A percentile compares a stretch with the other conserved stretches of the same genome.
Evolutionary conservation across 2,329 filamentous ascomycete genomes (phyloP).

Genomic region (Allantophomopsis cytisporea): DNA sequence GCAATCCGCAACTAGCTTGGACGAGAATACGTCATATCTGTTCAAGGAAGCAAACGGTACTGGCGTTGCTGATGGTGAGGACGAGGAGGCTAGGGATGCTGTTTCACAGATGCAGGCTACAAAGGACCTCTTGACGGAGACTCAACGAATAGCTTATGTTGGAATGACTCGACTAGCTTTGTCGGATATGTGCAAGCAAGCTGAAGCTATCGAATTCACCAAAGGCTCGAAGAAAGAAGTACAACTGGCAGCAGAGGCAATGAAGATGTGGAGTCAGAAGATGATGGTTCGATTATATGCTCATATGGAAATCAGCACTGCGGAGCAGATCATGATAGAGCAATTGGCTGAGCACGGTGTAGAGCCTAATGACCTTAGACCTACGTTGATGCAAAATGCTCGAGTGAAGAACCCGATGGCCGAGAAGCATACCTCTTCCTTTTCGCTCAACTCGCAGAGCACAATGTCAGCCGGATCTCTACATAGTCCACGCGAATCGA

Average conservation of each 20-base stretch:
- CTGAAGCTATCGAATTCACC: slow-evolving; percentile 44
- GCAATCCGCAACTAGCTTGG: slow-evolving; percentile 87
- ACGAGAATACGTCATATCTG: slow-evolving; percentile 91
- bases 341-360: slow-evolving; percentile 90
- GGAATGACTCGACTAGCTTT: slow-evolving; percentile 76
- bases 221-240: slow-evolving; percentile 61
- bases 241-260: slow-evolving; percentile 56
- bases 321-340: slow-evolving; percentile 97
- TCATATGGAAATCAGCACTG: slow-evolving; percentile 90
- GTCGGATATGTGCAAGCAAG: slow-evolving; percentile 58
- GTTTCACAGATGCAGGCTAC: slow-evolving; percentile 88
- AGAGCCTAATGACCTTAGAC: slow-evolving; percentile 68
- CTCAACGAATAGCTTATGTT: slow-evolving; percentile 91
- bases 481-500: slow-evolving; percentile 10
- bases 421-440: slow-evolving; percentile 20
- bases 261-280: slow-evolving; percentile 94
- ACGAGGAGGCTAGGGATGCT: slow-evolving; percentile 76
- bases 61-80: slow-evolving; percentile 44
- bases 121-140: slow-evolving; percentile 88
- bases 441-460: slow-evolving; percentile 12
- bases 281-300: slow-evolving; percentile 92
- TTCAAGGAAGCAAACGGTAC: slow-evolving; percentile 61
- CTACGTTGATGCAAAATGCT: slow-evolving; percentile 80
- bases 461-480: slow-evolving; percentile 11
- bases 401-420: slow-evolving; percentile 88